phyloP scores from a whole-genome alignment of 306 rosid species.

The Oxytropis ochrocephala region DNA sequence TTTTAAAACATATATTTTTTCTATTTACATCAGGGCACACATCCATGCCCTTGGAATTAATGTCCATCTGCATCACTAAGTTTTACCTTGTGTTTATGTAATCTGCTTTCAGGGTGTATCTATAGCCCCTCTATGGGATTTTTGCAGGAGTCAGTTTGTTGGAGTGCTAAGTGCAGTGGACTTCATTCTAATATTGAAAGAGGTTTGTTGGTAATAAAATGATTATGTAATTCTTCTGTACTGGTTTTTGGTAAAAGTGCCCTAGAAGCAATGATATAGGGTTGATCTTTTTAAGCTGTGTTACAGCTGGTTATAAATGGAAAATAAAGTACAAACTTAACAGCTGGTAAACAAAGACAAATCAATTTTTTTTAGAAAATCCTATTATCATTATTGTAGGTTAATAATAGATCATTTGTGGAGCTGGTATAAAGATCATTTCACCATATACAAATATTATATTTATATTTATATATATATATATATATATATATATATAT shows the following conservation, averaged over 20 bases:
- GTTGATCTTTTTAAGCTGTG: slow-evolving; percentile 1
- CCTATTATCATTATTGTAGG: background rate
- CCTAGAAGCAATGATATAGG: background rate
- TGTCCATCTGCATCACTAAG: background rate
- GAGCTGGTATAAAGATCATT: slow-evolving; percentile 4
- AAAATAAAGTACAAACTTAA: background rate
- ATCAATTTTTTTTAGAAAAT: background rate
- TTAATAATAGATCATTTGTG: slow-evolving; percentile 12
- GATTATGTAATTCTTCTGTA: slow-evolving; percentile 17
- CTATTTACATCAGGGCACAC: background rate
- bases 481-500: no score
- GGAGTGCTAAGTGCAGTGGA: slow-evolving; percentile 81
- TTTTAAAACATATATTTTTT: background rate
- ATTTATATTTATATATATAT: background rate
- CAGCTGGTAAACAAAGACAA: background rate
- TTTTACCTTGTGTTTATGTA: slow-evolving; percentile 17
- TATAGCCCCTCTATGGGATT: slow-evolving; percentile 78
- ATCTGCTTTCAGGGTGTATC: slow-evolving; percentile 55
- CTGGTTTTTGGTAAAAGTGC: slow-evolving; percentile 15
- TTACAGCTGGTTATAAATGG: background rate
- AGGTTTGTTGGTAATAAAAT: slow-evolving; percentile 46
- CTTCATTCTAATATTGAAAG: slow-evolving; percentile 76
- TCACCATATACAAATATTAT: background rate
- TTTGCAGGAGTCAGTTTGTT: slow-evolving; percentile 44
- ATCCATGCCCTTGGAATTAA: slow-evolving; percentile 2